Base-by-base conservation (phyloP, 176 grass and related monocot genomes). In the Zea luxurians region DNA sequence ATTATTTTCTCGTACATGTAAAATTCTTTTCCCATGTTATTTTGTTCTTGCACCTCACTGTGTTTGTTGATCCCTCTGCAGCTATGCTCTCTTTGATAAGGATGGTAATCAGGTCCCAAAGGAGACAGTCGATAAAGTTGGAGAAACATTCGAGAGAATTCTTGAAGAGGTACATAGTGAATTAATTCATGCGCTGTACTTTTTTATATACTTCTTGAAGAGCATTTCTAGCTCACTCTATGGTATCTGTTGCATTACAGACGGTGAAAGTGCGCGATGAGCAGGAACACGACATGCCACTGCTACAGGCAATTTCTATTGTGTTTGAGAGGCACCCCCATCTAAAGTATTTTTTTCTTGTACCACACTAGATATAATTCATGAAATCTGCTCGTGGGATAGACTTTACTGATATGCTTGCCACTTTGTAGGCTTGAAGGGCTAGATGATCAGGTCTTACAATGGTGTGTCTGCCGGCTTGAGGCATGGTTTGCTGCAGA, bases 401-500 rank as follows among this genome's bases (percentile, higher is more conserved):
- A 59, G 11, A 52, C 46, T 57, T 71, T 5, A 76, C 44, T 82
- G 10, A 91, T 70, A 47, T 80, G 63, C 40, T 82, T 71, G 2
- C 7, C 53, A 40, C 61, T 78, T 87, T 84, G 2, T 73, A 98
- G 96, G 81, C 83, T 93, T 18, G 55, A 92, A 80, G 92, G 92
- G 10, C 59, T 94, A 35, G 83, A 89, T 35, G 73, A 92, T 79
- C 87, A 94, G 61, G 92, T 98, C 54, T 68, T 98, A 57, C 92
- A 98, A 78, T 98, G 96, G 96, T 98, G 89, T 74, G 77, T 98
- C 47, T 90, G 96, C 60, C 82, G 96, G 52, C 74, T 98, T 7
- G 92, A 98, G 66, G 92, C 96, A 72, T 98, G 96, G 96, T 98
- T 98, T 90, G 96, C 96, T 84, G 89, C 91, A 76, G 92, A 98